Evolutionary conservation across 2,329 filamentous ascomycete species (phyloP).

Genomic region (Myriosclerotinia scirpicola): DNA sequence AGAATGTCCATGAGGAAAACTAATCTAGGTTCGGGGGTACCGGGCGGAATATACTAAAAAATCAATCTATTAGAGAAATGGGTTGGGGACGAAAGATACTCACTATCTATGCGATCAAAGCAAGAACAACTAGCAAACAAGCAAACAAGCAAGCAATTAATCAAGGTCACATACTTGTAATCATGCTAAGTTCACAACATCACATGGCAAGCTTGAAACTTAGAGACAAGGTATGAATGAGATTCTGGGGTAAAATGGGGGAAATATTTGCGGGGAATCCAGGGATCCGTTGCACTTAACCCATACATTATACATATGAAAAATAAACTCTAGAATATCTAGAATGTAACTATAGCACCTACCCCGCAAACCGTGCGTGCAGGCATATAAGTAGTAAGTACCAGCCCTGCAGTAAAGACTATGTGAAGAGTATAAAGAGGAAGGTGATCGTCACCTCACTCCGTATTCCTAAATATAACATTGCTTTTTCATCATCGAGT

Average conservation of each 20-base stretch:
- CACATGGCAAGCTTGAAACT: no score
- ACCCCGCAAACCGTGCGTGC: not conserved
- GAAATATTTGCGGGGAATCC: not conserved
- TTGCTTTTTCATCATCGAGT: no score
- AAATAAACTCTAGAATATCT: not conserved
- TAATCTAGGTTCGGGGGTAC: not conserved
- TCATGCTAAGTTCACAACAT: no score
- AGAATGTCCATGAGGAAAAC: not conserved
- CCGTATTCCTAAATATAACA: no score
- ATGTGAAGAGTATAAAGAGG: not conserved
- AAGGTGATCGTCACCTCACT: not conserved
- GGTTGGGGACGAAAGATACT: no score
- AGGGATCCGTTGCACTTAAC: not conserved
- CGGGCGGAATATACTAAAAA: slow-evolving; percentile 2
- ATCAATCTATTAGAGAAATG: not conserved
- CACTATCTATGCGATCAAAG: not conserved
- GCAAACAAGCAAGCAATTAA: not conserved
- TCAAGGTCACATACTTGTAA: no score
- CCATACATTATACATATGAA: not conserved
- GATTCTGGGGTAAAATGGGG: not conserved
- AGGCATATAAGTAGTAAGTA: not conserved
- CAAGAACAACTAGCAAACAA: not conserved
- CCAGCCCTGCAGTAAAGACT: not conserved
- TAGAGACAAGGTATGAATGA: not conserved
- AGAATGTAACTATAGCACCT: not conserved